phyloP scores from a whole-genome alignment of 2,329 filamentous ascomycete species.

The Grosmannia penicillata region DNA sequence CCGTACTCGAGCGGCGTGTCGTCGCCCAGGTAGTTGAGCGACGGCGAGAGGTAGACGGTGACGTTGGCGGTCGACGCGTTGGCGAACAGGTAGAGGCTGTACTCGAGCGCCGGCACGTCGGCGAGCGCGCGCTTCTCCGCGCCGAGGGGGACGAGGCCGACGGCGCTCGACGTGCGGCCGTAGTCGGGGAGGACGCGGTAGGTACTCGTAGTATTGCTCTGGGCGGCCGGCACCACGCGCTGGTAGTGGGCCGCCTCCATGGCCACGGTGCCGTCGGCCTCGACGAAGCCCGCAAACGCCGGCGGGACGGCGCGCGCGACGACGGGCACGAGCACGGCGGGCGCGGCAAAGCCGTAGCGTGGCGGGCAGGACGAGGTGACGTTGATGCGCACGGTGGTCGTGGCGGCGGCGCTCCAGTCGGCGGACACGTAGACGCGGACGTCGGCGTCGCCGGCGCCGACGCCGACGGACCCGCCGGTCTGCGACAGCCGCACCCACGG shows the following conservation, averaged over 20 bases:
- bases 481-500: constrained; percentile 37
- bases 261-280: constrained; percentile 41
- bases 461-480: constrained; percentile 31
- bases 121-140: constrained; percentile 32
- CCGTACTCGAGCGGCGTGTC: constrained; percentile 34
- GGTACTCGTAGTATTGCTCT: too few species aligned
- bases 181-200: too few species aligned
- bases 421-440: constrained; percentile 33
- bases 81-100: constrained; percentile 47
- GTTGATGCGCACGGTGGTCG: constrained; percentile 34
- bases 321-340: constrained; percentile 39
- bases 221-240: constrained; percentile 19
- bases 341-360: constrained; percentile 23
- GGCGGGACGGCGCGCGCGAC: constrained; percentile 30
- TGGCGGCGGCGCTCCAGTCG: constrained; percentile 34
- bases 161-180: constrained; percentile 42
- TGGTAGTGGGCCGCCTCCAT: constrained; percentile 40
- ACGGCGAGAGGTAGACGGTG: constrained; percentile 36
- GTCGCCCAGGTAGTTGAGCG: constrained; percentile 36
- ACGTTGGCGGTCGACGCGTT: constrained; percentile 27
- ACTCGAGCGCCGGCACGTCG: constrained; percentile 41
- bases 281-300: constrained; percentile 46
- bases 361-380: constrained; percentile 32
- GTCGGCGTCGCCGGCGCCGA: constrained; percentile 32
- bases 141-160: constrained; percentile 38